Evolutionary conservation across 139 green algal genomes (phyloP), one percentile per base, ranked within the genome.

Genomic region (Coccomyxa sp.): DNA sequence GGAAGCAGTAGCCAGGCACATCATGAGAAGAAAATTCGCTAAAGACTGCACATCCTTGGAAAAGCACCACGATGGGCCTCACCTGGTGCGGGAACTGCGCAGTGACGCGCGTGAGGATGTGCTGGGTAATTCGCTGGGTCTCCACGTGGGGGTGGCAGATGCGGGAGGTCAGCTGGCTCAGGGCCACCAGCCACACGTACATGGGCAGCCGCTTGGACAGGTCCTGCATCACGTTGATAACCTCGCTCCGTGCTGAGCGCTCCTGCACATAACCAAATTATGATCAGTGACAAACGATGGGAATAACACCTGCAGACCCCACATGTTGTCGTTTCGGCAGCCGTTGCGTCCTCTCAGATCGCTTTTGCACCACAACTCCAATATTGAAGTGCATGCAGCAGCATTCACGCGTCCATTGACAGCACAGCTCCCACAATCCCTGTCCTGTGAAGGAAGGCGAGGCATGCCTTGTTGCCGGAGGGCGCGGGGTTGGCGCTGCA

Each of bases 131-230:
- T 16, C 78, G 76, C 18, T 83, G 36, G 34, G 95, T 90, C 12
- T 97, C 91, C 5, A 55, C 10, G 78, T 95, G 79, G 18, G 82
- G 81, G 84, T 99, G 96, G 76, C 88, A 94, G 76, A 99, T 91
- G 72, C 95, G 88, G 0, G 90, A 96, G 77, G 92, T 96, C 78
- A 99, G 92, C 93, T 99, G 96, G 2, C 92, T 89, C 80, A 98
- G 85, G 58, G 89, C 92, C 33, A 88, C 78, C 38, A 98, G 91
- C 96, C 94, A 98, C 70, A 89, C 86, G 73, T 90, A 87, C 18
- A 88, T 64, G 1, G 96, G 90, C 8, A 99, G 76, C 6, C 8
- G 39, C 55, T 89, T 87, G 68, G 68, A 36, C 16, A 91, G 71
- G 7, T n/a, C 35, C 6, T 50, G 31, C 84, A 94, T 89, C 33